Conservation (phyloP, 306 rosid genomes). For the Quercus glauca region DNA sequence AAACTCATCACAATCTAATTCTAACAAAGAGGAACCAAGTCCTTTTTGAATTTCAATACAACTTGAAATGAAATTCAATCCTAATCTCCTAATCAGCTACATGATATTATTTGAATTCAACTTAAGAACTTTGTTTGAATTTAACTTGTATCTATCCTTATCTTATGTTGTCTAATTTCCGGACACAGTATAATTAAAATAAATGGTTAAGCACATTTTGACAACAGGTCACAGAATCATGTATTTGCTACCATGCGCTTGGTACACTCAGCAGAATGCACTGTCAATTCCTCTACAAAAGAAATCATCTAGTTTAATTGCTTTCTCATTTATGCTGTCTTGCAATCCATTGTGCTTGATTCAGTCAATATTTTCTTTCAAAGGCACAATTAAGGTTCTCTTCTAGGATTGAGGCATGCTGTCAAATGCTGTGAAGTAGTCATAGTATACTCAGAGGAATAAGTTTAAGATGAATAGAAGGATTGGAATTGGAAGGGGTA, state of each 20-base stretch:
- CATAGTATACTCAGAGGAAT: background rate
- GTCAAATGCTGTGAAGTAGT: conserved; percentile 2
- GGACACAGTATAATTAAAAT: background rate
- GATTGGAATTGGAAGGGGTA: conserved; percentile 34
- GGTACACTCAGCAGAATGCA: no score
- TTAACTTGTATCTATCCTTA: no score
- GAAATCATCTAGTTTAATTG: background rate
- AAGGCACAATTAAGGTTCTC: conserved; percentile 7
- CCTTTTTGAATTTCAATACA: no score
- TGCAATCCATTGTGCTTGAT: conserved; percentile 3
- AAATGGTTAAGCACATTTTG: background rate
- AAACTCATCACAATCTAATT: no score
- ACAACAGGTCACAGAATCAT: background rate
- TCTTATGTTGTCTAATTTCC: no score
- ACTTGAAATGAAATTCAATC: no score
- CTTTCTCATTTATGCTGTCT: background rate
- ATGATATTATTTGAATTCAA: no score
- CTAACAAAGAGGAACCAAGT: no score
- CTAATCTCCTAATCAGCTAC: no score
- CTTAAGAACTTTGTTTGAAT: no score
- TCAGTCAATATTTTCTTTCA: background rate
- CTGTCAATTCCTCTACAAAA: conserved; percentile 1
- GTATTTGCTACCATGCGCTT: background rate
- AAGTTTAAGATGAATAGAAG: conserved; percentile 22
- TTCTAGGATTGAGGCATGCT: conserved; percentile 10